Evolutionary conservation across 805 yeast species (phyloP).

Genomic region (Metschnikowia chrysomelidarum): DNA sequence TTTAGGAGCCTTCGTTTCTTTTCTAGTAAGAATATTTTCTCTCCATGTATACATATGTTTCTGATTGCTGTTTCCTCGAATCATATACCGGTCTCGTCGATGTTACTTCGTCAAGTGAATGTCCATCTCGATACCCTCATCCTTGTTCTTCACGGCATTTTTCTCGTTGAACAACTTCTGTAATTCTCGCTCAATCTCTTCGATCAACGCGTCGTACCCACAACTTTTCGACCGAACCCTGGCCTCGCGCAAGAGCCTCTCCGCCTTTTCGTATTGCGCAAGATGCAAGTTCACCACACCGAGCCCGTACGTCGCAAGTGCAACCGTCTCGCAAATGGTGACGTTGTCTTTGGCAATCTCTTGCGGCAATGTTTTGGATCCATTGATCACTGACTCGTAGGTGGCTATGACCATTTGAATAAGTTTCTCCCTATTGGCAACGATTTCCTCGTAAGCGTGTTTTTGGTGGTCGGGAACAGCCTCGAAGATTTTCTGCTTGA

Average conservation of each 20-base stretch:
- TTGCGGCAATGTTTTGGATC: constrained; percentile 31
- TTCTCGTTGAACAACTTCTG: constrained; percentile 46
- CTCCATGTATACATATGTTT: no score
- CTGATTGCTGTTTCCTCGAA: no score
- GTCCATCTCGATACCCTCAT: constrained; percentile 25
- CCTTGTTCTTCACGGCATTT: constrained; percentile 15
- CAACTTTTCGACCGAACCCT: constrained; percentile 66
- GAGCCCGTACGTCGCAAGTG: constrained; percentile 78
- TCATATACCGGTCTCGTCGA: no score
- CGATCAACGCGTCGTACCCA: constrained; percentile 59
- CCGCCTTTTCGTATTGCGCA: constrained; percentile 56
- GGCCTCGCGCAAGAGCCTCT: constrained; percentile 62
- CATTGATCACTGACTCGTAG: constrained; percentile 35
- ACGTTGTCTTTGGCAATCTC: constrained; percentile 21
- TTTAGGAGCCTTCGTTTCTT: no score
- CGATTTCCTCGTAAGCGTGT: constrained; percentile 19
- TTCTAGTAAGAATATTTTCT: no score
- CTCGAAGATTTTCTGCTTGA: constrained; percentile 12
- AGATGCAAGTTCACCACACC: constrained; percentile 75
- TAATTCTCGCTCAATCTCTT: constrained; percentile 66
- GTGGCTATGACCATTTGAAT: constrained; percentile 31
- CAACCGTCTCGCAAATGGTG: constrained; percentile 60
- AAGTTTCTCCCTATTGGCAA: constrained; percentile 24
- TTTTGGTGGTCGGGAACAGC: constrained; percentile 29
- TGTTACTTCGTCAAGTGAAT: constrained; percentile 16